phyloP scores from a whole-genome alignment of 768 basidiomycete genomes.

The Podaxis carcinomalis region DNA sequence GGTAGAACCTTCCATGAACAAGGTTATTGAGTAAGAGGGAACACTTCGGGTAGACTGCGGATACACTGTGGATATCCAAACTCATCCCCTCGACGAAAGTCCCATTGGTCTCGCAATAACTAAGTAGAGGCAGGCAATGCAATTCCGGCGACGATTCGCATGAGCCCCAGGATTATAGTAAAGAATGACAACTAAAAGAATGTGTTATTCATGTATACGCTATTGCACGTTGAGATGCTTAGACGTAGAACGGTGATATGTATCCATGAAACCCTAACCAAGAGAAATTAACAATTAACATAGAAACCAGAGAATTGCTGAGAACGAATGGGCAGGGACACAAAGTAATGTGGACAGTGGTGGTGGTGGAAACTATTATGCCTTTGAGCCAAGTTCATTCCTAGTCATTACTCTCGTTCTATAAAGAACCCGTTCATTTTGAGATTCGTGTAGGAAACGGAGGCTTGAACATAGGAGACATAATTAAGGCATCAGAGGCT shows the following conservation, averaged over 20 bases:
- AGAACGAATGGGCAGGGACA: too few relatives aligned
- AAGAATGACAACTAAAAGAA: not conserved
- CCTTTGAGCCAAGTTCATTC: not conserved
- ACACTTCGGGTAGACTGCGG: not conserved
- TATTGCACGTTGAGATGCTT: not conserved
- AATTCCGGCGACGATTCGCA: not conserved
- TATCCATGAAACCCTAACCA: not conserved
- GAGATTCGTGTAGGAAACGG: not conserved
- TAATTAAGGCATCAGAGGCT: conserved; percentile 26
- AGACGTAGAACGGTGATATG: not conserved
- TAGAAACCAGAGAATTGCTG: not conserved
- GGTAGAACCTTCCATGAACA: not conserved
- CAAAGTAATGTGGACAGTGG: too few relatives aligned
- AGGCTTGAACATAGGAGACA: not conserved
- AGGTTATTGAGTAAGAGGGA: not conserved
- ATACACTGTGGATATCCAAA: not conserved
- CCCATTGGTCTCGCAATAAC: not conserved
- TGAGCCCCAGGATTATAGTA: not conserved
- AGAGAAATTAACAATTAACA: not conserved
- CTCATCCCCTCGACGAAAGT: not conserved
- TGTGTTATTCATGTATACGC: not conserved
- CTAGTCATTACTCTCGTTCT: not conserved
- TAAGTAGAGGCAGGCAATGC: not conserved
- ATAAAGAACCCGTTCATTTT: not conserved
- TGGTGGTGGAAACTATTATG: too few relatives aligned